Percentiles rank a stretch among this genome's conserved stretches.
Evolutionary conservation across 1,284 basidiomycete species (phyloP).

Genomic region (Cronartium quercuum): DNA sequence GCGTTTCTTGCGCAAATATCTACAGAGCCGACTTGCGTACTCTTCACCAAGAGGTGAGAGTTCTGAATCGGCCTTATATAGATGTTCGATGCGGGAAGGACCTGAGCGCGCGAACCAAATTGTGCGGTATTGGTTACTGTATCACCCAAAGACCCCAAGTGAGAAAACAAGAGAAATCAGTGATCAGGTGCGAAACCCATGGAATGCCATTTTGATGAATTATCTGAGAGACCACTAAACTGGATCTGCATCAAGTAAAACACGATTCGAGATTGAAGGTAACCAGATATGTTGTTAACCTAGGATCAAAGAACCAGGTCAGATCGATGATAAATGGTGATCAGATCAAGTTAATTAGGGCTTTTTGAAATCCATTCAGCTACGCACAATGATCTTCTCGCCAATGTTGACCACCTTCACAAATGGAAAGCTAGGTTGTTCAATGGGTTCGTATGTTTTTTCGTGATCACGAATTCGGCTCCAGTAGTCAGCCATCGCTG

Average conservation of each 20-base stretch:
- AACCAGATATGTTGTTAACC: conserved; percentile 73
- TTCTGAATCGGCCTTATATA: conserved; percentile 97
- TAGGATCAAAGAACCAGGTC: neutral
- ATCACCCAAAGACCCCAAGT: neutral
- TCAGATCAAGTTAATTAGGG: conserved; percentile 55
- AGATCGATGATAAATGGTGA: neutral
- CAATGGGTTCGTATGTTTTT: conserved; percentile 77
- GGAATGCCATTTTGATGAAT: neutral
- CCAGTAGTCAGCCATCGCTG: conserved; percentile 86
- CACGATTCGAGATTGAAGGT: conserved; percentile 75
- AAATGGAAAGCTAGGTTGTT: conserved; percentile 66
- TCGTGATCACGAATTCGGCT: conserved; percentile 81
- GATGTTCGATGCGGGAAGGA: conserved; percentile 76
- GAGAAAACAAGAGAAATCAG: neutral
- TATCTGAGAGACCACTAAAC: conserved; percentile 7
- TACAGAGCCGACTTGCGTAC: conserved; percentile 64
- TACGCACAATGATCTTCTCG: conserved; percentile 34
- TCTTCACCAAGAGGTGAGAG: conserved; percentile 91
- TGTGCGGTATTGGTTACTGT: conserved; percentile 35
- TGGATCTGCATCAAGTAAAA: conserved; percentile 53
- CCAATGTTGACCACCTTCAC: conserved; percentile 85
- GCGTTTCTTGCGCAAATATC: conserved; percentile 45
- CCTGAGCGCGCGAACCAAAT: conserved; percentile 38
- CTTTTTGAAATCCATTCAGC: neutral
- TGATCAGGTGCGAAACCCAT: neutral